phyloP scores from a whole-genome alignment of 2,329 filamentous ascomycete genomes.

The Plenodomus tracheiphilus region DNA sequence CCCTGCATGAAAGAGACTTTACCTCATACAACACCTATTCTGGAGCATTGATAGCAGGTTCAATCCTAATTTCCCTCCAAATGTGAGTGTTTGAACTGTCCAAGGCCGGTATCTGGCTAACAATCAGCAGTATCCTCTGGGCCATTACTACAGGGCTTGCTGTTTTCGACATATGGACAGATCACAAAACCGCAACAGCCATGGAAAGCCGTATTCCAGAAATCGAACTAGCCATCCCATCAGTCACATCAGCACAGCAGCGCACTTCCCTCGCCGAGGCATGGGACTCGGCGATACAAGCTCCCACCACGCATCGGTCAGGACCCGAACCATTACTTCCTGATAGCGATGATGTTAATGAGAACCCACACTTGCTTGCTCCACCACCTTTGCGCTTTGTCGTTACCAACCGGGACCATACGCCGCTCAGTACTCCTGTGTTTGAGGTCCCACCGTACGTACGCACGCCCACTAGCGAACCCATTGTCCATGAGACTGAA shows the following conservation, averaged over 20 bases:
- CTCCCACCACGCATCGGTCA: background rate
- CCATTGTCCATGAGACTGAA: no score
- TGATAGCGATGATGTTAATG: background rate
- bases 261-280: background rate
- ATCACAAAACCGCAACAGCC: background rate
- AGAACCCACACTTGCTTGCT: no score
- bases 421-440: no score
- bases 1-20: constrained; percentile 11
- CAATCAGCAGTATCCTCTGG: constrained; percentile 8
- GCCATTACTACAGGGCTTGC: constrained; percentile 2
- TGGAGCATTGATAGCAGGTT: constrained; percentile 26
- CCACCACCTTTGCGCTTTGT: no score
- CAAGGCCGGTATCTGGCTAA: background rate
- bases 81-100: constrained; percentile 22
- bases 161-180: background rate
- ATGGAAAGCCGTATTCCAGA: background rate
- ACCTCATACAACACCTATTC: constrained; percentile 24
- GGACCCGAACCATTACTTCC: background rate
- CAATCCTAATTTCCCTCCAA: constrained; percentile 30
- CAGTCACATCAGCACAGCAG: background rate
- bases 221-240: background rate
- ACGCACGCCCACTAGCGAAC: no score
- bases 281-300: background rate
- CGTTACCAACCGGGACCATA: no score
- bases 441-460: no score